Evolutionary conservation across 352 stramenopile species (phyloP).

Genomic region (Pythium biforme): DNA sequence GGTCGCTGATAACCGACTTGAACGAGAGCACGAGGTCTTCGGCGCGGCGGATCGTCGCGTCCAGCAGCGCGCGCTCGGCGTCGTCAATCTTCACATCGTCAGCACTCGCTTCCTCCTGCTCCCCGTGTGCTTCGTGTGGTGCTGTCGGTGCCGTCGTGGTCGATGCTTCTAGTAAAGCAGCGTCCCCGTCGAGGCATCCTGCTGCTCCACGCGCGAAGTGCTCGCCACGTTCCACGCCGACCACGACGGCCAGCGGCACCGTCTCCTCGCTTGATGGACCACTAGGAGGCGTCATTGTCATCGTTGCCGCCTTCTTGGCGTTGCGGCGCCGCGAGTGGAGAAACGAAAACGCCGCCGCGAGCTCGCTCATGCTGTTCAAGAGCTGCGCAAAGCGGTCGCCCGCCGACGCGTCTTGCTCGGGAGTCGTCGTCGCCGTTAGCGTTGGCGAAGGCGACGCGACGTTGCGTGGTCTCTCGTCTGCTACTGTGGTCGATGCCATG

Average conservation of each 20-base stretch:
- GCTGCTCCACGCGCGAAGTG: no score
- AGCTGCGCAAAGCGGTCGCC: slow-evolving; percentile 21
- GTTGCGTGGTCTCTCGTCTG: background rate
- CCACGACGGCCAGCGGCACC: background rate
- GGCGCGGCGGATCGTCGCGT: slow-evolving; percentile 18
- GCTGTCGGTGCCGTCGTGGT: no score
- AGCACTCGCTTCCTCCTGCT: background rate
- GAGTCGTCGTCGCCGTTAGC: background rate
- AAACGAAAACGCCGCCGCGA: slow-evolving; percentile 22
- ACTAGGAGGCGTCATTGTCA: background rate
- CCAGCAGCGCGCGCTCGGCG: slow-evolving; percentile 7
- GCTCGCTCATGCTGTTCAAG: slow-evolving; percentile 20
- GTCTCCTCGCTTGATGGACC: no score
- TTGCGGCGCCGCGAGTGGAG: slow-evolving; percentile 25
- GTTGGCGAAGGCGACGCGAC: background rate
- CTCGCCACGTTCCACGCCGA: background rate
- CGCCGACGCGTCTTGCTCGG: background rate
- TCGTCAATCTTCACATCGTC: background rate
- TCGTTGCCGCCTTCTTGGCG: background rate
- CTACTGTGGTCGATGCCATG: no score
- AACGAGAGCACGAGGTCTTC: slow-evolving; percentile 27
- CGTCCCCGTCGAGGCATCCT: no score
- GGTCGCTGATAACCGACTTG: slow-evolving; percentile 16
- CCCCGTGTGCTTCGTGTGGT: background rate
- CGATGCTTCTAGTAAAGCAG: no score